Evolutionary conservation across 768 basidiomycete species (phyloP), one percentile per base, ranked within the genome.

Genomic region (Epithele typhae): DNA sequence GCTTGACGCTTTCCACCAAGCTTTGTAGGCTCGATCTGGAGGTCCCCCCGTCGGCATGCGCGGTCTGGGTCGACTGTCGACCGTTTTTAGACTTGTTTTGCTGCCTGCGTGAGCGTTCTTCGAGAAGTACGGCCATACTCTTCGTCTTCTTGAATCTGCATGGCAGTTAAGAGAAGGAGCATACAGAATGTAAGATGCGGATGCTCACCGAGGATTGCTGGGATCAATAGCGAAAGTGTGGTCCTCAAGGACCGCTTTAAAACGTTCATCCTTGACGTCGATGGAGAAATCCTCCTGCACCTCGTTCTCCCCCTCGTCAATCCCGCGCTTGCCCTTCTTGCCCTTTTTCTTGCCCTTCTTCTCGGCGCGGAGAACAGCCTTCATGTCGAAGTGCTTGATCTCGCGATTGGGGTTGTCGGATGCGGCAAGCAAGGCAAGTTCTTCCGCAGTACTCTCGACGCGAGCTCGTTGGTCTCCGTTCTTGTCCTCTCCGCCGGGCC

Each of bases 221-320:
- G 96, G 95, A 65, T 99, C 96, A 54, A 99, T 93, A 0, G 95
- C 94, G 54, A 90, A 98, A 25, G 84, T 78, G 57, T 90, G 82
- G 59, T 97, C 87, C 56, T 96, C 91, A 57, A 92, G 87, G 36
- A 98, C 60, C 18, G 78, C 84, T 60, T 80, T 80, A 75, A 98
- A 98, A 14, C 96, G 84, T 9, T 84, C 78, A 59, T 99, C 96
- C 56, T 78, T 77, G 50, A 93, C 82, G 61, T 99, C 73, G 57
- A 98, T 81, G 35, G 73, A 64, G 64, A 98, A 98, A 49, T 83
- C 79, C 42, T 84, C 82, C 61, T 95, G 89, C 24, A 79, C 65
- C 57, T 92, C 92, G 38, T 66, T 65, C 23, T 78, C 76, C 18
- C 76, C 79, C 18, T 77, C 78, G 3, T 74, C 72, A 2, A 71